phyloP scores from a whole-genome alignment of 2,329 filamentous ascomycete species.

The Raffaelea deltoideospora region DNA sequence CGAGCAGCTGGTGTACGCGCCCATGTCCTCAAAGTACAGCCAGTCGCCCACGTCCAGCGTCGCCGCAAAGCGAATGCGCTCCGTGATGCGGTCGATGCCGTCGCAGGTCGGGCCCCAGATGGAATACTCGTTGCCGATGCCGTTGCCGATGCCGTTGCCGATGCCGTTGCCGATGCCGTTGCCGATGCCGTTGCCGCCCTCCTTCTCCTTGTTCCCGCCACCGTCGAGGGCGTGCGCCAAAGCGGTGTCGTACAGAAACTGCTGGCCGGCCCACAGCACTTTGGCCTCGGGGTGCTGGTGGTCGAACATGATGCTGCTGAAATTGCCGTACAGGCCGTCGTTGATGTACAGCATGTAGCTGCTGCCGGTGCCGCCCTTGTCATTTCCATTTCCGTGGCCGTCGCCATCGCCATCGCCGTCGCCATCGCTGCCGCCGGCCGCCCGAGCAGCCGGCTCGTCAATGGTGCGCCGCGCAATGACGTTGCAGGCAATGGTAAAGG shows the following conservation, averaged over 20 bases:
- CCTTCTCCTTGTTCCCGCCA: too few species aligned
- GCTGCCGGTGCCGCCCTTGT: not conserved
- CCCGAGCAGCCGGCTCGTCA: conserved; percentile 41
- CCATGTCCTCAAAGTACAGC: conserved; percentile 99
- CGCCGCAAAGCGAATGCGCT: conserved; percentile 61
- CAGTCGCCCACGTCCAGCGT: conserved; percentile 86
- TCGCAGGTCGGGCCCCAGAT: conserved; percentile 98
- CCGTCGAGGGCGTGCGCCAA: conserved; percentile 1
- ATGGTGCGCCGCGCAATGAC: conserved; percentile 91
- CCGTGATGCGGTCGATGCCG: conserved; percentile 86
- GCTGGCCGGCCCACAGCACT: conserved; percentile 51
- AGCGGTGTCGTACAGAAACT: conserved; percentile 40
- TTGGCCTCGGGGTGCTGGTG: conserved; percentile 84
- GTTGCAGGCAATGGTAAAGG: conserved; percentile 90
- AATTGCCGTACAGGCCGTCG: conserved; percentile 95
- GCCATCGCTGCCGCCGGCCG: conserved; percentile 21
- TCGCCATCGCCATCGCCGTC: conserved; percentile 16
- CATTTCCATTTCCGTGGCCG: too few species aligned
- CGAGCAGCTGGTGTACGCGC: conserved; percentile 95
- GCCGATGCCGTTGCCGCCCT: conserved; percentile 23
- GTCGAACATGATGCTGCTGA: conserved; percentile 98
- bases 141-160: conserved; percentile 20
- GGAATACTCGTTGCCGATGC: conserved; percentile 62
- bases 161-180: conserved; percentile 18
- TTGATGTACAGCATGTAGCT: conserved; percentile 93